Base-by-base conservation (phyloP, 2,329 filamentous ascomycete species). In the Aureobasidium pullulans region DNA sequence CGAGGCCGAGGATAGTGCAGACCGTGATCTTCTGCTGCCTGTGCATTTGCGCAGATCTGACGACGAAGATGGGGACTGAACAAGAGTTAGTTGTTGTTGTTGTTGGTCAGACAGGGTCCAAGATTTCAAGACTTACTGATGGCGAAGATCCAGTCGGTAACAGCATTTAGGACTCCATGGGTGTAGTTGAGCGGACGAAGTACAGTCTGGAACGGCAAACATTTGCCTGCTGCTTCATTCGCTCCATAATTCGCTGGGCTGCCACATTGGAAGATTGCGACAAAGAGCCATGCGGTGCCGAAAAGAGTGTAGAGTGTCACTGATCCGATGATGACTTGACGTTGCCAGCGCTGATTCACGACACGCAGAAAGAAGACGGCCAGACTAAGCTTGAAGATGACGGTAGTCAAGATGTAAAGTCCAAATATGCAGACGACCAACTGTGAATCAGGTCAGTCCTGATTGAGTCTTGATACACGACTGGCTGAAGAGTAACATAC, bases 281-380 rank as follows among this genome's bases (percentile, higher is more conserved):
- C n/a, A 57, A 70, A 68, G 62, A 71, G 66, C 52, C 64, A 67
- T 37, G 71, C 70, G 9, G 72, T 68, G 13, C 69, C 66, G 43
- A 71, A 73, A 11, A 75, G 66, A n/a, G 70, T 65, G 42, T 57
- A 62, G 28, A 58, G 2, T 19, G 40, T 29, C 23, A 71, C 64
- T 23, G 66, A 63, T n/a, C 48, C 57, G 42, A 67, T 68, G 32
- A 73, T 63, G 16, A 66, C 62, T 34, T 62, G 60, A 29, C 65
- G 64, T 23, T 78, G 76, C 71, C 73, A 76, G 13, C 54, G 57
- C 36, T 70, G 67, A 19, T 65, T 68, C 29, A 77, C 68, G 42
- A 78, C 73, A 5, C 76, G 74, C 4, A 74, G 67, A 64, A 77
- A 77, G 68, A 78, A 77, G 34, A 78, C 64, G 8, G 71, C 74